Conservation (phyloP, 2,329 filamentous ascomycete species). For the Mycosphaerella arachidis region DNA sequence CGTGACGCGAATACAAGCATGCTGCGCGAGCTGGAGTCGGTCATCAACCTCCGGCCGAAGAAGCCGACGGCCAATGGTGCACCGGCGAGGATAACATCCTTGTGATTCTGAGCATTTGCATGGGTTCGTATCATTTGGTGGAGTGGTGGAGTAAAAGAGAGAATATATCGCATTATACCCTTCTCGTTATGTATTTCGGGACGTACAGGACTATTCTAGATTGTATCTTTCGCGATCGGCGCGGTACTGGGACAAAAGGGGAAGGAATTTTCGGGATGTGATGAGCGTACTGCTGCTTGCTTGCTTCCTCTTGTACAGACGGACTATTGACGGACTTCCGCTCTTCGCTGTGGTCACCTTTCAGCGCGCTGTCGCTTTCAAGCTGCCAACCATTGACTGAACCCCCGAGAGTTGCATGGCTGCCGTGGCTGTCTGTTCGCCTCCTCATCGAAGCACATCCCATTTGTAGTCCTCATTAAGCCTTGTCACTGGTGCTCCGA, state of each 20-base stretch:
- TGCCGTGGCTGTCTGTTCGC: too few relatives aligned
- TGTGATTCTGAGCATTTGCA: background rate
- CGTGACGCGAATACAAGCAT: constrained; percentile 80
- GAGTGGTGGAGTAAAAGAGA: background rate
- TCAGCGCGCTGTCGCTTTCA: background rate
- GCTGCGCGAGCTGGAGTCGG: constrained; percentile 86
- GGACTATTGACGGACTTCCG: background rate
- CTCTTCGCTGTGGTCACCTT: background rate
- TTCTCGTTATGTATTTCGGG: background rate
- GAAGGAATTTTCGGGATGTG: background rate
- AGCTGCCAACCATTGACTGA: background rate
- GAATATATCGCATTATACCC: background rate
- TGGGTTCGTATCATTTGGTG: background rate
- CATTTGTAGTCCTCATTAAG: background rate
- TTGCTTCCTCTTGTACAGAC: background rate
- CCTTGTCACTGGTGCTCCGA: background rate
- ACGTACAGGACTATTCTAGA: background rate
- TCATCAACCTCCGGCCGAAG: constrained; percentile 53
- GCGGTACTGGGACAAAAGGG: background rate
- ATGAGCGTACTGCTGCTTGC: background rate
- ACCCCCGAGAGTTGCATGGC: background rate
- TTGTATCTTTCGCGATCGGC: background rate
- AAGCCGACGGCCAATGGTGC: constrained; percentile 10
- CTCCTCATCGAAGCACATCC: background rate
- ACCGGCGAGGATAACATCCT: constrained; percentile 4